These are phyloP conservation scores for Prototheca wickerhamii DNA, from an alignment of 163 green algal species.

Conservation along the genomic window DNA sequence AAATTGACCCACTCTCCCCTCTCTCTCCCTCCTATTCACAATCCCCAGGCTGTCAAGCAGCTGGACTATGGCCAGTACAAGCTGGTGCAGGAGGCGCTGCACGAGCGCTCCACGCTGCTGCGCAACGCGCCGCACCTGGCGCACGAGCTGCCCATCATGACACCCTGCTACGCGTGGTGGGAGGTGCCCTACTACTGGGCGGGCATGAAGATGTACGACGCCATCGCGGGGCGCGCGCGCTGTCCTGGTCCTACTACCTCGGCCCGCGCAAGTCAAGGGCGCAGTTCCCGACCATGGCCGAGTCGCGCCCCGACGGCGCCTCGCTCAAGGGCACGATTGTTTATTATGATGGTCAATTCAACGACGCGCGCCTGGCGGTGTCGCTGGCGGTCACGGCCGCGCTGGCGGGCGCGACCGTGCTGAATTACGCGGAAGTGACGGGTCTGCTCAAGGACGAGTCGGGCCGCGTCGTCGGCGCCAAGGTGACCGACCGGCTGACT, in stretches of 20 bases:
- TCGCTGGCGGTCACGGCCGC: slow-evolving; percentile 81
- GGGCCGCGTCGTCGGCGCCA: slow-evolving; percentile 61
- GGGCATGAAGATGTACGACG: slow-evolving; percentile 90
- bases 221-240: slow-evolving; percentile 68
- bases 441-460: slow-evolving; percentile 71
- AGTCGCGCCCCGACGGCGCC: slow-evolving; percentile 33
- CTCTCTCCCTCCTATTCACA: not conserved
- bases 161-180: slow-evolving; percentile 93
- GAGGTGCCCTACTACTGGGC: slow-evolving; percentile 95
- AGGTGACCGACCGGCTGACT: slow-evolving; percentile 57
- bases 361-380: slow-evolving; percentile 85
- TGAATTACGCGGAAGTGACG: slow-evolving; percentile 76
- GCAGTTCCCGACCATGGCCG: slow-evolving; percentile 76
- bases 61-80: slow-evolving; percentile 85
- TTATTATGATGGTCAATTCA: slow-evolving; percentile 97
- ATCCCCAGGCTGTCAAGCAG: slow-evolving; percentile 30
- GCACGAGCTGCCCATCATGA: slow-evolving; percentile 82
- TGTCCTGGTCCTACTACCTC: slow-evolving; percentile 75
- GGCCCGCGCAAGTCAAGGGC: slow-evolving; percentile 46
- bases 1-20: not conserved
- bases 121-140: slow-evolving; percentile 83
- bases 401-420: slow-evolving; percentile 65
- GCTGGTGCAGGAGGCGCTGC: slow-evolving; percentile 93
- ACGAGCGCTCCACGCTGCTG: slow-evolving; percentile 82
- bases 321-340: slow-evolving; percentile 87